Evolutionary conservation across 192 early-diverging fungal genomes (phyloP), one percentile per base, ranked within the genome.

Genomic region (Podila epigama): DNA sequence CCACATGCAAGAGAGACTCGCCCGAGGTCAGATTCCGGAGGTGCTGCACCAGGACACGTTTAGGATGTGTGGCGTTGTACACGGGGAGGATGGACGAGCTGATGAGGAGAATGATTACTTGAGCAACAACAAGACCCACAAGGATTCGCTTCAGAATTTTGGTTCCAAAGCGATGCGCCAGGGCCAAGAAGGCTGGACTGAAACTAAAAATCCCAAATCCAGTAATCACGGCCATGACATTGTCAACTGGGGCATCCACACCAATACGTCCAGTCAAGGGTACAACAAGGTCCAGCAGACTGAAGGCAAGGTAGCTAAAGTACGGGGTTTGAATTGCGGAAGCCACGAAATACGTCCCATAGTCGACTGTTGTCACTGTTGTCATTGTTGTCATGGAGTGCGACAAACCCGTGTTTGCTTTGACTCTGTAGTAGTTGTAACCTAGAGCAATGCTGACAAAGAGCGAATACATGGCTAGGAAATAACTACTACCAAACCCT

Each of bases 201-300:
- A 80, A 51, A 62, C 87, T 72, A 54, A 83, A 73, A 8, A 70
- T 44, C 12, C 84, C 44, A 53, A 86, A 69, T 11, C 87, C 89
- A 16, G 86, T 80, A 22, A 93, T 72, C 22, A 86, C 69, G 0
- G 84, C 80, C 7, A 92, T 81, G 54, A 93, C 87, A 18, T 85
- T 64, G 63, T 93, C 92, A 5, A 86, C 84, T 25, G 90, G 89
- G 0, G 90, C 81, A 51, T 88, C 83, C 0, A 84, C 77, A 9
- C 92, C 92, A 50, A 86, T 90, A 20, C 91, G 85, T 9, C 89
- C 89, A 11, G 87, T 88, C 56, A 93, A 70, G 1, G 92, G 92
- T 1, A 93, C 87, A 79, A 93, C 88, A 11, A 90, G 63, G 55
- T 89, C 84, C 7, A 88, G 68, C 28, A 86, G 66, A 6, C 81